These are phyloP conservation scores for Didymella glomerata DNA, from an alignment of 2,329 filamentous ascomycete species.

Conservation along the genomic window DNA sequence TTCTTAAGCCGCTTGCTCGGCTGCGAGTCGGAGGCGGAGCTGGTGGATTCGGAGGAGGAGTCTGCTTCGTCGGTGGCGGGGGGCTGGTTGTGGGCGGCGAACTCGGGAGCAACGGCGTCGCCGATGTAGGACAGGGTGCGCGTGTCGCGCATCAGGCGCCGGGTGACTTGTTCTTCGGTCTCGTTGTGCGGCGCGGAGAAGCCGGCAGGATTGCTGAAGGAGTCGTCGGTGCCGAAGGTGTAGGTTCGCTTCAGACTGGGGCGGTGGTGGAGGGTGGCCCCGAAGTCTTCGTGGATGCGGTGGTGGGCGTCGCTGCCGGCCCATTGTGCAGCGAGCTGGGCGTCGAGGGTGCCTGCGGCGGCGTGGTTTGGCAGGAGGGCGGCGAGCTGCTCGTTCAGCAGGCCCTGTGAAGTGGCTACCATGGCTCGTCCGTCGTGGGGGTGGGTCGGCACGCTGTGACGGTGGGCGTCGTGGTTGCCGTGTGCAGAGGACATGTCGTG, in stretches of 20 bases:
- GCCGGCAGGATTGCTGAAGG: constrained; percentile 45
- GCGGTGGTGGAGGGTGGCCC: constrained; percentile 26
- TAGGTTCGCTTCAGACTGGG: constrained; percentile 42
- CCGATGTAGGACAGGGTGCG: constrained; percentile 31
- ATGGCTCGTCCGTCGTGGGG: constrained; percentile 25
- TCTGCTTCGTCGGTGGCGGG: constrained; percentile 22
- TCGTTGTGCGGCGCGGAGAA: constrained; percentile 37
- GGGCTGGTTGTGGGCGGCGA: constrained; percentile 8
- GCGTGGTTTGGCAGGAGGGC: constrained; percentile 42
- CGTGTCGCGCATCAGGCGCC: constrained; percentile 37
- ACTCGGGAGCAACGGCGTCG: constrained; percentile 19
- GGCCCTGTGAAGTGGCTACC: constrained; percentile 36
- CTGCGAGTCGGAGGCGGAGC: constrained; percentile 34
- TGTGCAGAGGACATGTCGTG: constrained; percentile 26
- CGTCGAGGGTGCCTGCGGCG: constrained; percentile 40
- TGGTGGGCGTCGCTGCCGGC: constrained; percentile 31
- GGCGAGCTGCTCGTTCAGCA: constrained; percentile 43
- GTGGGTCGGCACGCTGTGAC: constrained; percentile 7
- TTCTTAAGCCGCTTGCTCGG: constrained; percentile 41
- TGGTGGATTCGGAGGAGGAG: constrained; percentile 29
- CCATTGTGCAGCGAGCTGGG: constrained; percentile 42
- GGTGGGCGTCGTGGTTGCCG: constrained; percentile 28
- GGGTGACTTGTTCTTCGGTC: constrained; percentile 35
- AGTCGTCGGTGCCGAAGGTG: constrained; percentile 48
- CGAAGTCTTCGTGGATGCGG: constrained; percentile 30